These are phyloP conservation scores for Pseudopyrenochaeta lycopersici DNA, from an alignment of 2,329 filamentous ascomycete species.

Conservation along the genomic window DNA sequence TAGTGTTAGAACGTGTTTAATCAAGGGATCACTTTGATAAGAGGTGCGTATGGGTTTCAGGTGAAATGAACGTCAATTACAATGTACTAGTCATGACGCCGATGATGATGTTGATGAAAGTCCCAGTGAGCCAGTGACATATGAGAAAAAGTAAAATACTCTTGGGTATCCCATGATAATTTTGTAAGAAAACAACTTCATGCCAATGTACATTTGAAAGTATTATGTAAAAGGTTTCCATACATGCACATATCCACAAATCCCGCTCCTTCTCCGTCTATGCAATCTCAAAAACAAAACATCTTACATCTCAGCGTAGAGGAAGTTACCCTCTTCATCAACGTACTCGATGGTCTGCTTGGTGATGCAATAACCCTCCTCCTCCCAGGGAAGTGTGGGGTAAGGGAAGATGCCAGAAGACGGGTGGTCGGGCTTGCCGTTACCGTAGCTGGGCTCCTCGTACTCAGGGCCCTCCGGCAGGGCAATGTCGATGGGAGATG, in stretches of 20 bases:
- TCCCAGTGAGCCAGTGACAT: too few relatives aligned
- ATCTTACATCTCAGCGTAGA: slow-evolving; percentile 35
- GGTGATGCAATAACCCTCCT: slow-evolving; percentile 41
- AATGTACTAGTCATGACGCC: too few relatives aligned
- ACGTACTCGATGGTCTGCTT: slow-evolving; percentile 47
- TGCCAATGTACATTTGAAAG: slow-evolving; percentile 10
- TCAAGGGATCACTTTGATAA: too few relatives aligned
- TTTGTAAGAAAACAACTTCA: background rate
- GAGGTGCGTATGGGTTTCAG: too few relatives aligned
- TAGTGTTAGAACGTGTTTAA: too few relatives aligned
- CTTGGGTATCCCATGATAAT: background rate
- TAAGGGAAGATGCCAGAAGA: slow-evolving; percentile 21
- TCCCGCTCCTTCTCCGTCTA: background rate
- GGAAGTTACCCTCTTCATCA: slow-evolving; percentile 40
- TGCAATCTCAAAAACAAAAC: background rate
- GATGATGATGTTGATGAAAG: too few relatives aligned
- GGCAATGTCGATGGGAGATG: slow-evolving; percentile 26
- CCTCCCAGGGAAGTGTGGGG: slow-evolving; percentile 31
- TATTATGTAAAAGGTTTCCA: slow-evolving; percentile 6
- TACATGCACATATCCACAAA: background rate
- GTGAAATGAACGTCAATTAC: too few relatives aligned
- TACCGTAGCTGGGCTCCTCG: slow-evolving; percentile 11
- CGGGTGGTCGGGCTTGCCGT: background rate
- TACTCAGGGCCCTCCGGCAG: slow-evolving; percentile 24
- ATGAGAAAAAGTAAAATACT: background rate